Base-by-base conservation (phyloP, 2,329 filamentous ascomycete species). In the Madurella fahalii region DNA sequence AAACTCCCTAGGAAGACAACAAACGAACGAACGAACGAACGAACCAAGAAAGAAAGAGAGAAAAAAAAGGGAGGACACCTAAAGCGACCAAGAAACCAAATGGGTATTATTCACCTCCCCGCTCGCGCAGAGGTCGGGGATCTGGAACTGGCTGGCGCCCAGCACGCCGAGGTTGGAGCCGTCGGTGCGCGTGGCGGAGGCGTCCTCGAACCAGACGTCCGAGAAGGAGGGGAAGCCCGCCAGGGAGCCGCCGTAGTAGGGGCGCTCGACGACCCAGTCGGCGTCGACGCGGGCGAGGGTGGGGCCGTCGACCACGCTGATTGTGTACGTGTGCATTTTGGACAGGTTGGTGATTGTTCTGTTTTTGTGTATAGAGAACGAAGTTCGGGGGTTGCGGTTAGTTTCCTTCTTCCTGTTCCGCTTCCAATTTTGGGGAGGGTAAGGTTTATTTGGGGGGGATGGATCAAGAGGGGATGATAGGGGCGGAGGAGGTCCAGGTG, bases 231-330 rank as follows among this genome's bases (percentile, higher is more conserved):
- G 56, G 20, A 65, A 61, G 31, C 58, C 55, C 11, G 59, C 56
- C 1, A 61, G 55, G 4, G 54, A 40, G 13, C 31, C 13, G 18
- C 60, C 60, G 51, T 58, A 61, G 49, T 54, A 52, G 9, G 64
- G 64, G 11, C 62, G 56, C 54, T 66, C 64, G 9, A 66, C 53
- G n/a, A 65, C 58, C 59, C 61, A 66, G 55, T 65, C 64, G n/a
- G 61, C 62, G 47, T 65, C 54, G 16, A 61, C 47, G 2, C 64
- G 59, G 1, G 50, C 59, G 2, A 66, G 58, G 2, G 59, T 40
- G 0, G 60, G 43, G 16, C 64, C 64, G 15, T 15, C 16, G 1
- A 17, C 18, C 34, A 63, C 32, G 0, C 9, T 53, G 13, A 65
- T 52, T 11, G 52, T 55, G 50, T 60, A 58, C 41, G 46, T 47